Percentiles rank a stretch among this genome's conserved stretches.
Evolutionary conservation across 352 stramenopile genomes (phyloP).

Genomic region (Phytophthora multivora): DNA sequence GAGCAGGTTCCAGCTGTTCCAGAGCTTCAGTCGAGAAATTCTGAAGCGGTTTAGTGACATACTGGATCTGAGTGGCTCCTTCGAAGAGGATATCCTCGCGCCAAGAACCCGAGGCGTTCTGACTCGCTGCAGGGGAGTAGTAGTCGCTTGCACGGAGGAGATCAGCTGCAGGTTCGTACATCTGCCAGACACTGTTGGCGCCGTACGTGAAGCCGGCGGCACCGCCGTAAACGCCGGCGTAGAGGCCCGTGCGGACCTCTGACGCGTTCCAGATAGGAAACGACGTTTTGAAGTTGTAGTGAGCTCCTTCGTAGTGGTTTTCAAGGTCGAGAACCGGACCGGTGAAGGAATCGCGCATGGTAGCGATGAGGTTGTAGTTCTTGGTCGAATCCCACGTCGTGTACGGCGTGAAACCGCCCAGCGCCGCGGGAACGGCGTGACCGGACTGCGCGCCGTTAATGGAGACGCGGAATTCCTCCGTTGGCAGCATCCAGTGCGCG

Average conservation of each 20-base stretch:
- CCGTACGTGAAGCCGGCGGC: slow-evolving; percentile 28
- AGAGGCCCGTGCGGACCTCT: slow-evolving; percentile 26
- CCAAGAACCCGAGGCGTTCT: slow-evolving; percentile 26
- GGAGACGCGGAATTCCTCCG: slow-evolving; percentile 24
- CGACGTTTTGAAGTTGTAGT: slow-evolving; percentile 21
- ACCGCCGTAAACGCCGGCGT: slow-evolving; percentile 25
- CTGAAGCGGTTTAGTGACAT: slow-evolving; percentile 30
- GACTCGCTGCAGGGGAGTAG: slow-evolving; percentile 15
- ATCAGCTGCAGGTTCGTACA: slow-evolving; percentile 25
- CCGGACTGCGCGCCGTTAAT: slow-evolving; percentile 25
- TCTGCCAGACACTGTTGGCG: slow-evolving; percentile 30
- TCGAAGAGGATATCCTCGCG: slow-evolving; percentile 26
- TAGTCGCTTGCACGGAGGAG: slow-evolving; percentile 26
- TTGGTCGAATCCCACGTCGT: slow-evolving; percentile 28
- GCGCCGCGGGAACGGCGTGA: slow-evolving; percentile 4
- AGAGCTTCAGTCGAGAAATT: slow-evolving; percentile 2
- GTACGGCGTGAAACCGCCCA: slow-evolving; percentile 9
- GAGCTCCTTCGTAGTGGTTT: slow-evolving; percentile 29
- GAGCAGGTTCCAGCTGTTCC: slow-evolving; percentile 16
- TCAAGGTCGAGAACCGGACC: slow-evolving; percentile 27
- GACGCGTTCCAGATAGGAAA: slow-evolving; percentile 22
- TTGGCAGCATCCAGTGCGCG: slow-evolving; percentile 21
- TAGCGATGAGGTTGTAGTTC: slow-evolving; percentile 32
- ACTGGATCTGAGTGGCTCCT: slow-evolving; percentile 22
- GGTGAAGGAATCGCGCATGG: slow-evolving; percentile 27